Conservation (phyloP, 1,139 yeast genomes). For the Blastobotrys malaysiensis region DNA sequence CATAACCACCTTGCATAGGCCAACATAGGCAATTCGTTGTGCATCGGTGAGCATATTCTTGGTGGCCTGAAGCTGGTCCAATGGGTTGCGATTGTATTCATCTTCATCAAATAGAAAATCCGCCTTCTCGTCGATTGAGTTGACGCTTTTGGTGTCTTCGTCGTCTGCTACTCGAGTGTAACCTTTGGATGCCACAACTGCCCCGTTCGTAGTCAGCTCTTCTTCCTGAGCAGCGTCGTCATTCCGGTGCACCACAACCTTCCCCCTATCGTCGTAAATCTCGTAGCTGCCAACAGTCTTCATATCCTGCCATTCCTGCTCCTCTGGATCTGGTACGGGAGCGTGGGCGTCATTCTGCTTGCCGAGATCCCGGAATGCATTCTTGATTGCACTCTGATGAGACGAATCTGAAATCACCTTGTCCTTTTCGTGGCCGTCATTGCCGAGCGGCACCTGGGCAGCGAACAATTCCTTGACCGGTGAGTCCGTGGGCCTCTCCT, state of each 20-base stretch:
- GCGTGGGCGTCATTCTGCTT: background rate
- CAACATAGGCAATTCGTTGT: constrained; percentile 90
- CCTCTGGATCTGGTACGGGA: constrained; percentile 8
- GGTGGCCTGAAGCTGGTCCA: constrained; percentile 70
- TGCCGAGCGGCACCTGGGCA: background rate
- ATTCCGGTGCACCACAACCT: constrained; percentile 35
- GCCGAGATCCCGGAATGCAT: background rate
- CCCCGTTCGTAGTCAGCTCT: constrained; percentile 17
- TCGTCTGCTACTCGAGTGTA: constrained; percentile 89
- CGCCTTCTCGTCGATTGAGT: constrained; percentile 67
- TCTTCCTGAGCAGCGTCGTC: constrained; percentile 26
- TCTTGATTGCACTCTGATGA: constrained; percentile 15
- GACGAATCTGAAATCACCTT: constrained; percentile 18
- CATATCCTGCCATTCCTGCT: constrained; percentile 51
- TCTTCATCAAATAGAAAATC: constrained; percentile 67
- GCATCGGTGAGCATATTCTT: constrained; percentile 74
- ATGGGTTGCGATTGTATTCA: constrained; percentile 44
- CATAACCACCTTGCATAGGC: constrained; percentile 67
- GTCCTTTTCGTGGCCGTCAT: background rate
- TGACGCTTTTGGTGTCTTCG: constrained; percentile 73
- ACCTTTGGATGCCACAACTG: constrained; percentile 43
- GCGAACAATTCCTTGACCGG: constrained; percentile 1
- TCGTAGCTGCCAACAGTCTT: constrained; percentile 55
- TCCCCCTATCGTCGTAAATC: constrained; percentile 54
- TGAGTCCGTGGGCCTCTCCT: background rate